These are phyloP conservation scores for Scheffersomyces parashehatae DNA, from an alignment of 1,139 yeast species.

Conservation along the genomic window DNA sequence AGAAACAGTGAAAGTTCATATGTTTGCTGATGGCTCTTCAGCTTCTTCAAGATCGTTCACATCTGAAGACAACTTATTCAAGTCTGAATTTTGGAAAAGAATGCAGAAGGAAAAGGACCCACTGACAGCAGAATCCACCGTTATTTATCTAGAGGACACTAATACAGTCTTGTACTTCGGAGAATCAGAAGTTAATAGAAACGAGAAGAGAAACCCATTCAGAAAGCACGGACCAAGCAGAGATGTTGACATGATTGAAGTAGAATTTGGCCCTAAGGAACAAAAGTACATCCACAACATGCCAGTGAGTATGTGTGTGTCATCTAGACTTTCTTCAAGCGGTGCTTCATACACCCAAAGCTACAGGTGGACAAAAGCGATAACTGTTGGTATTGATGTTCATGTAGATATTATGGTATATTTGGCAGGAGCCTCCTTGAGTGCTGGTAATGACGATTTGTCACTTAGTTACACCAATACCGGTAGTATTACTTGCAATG, in stretches of 20 bases:
- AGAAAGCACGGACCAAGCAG: constrained; percentile 3
- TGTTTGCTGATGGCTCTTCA: not conserved
- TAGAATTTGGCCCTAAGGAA: constrained; percentile 15
- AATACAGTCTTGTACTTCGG: constrained; percentile 14
- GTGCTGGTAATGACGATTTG: constrained; percentile 11
- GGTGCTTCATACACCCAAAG: constrained; percentile 19
- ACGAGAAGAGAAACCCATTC: not conserved
- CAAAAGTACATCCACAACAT: constrained; percentile 4
- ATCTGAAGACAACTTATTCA: constrained; percentile 9
- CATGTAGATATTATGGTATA: constrained; percentile 7
- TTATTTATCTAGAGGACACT: constrained; percentile 13
- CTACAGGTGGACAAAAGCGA: constrained; percentile 9
- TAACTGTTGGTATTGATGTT: constrained; percentile 9
- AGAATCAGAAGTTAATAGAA: constrained; percentile 7
- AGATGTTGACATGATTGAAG: constrained; percentile 17
- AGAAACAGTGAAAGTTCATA: not conserved
- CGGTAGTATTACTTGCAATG: constrained; percentile 17
- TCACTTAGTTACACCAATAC: constrained; percentile 10
- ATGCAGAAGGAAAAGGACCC: constrained; percentile 12
- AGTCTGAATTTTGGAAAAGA: constrained; percentile 18
- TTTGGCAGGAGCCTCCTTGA: constrained; percentile 11
- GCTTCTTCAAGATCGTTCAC: constrained; percentile 5
- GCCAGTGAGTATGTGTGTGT: constrained; percentile 20
- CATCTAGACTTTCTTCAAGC: constrained; percentile 17
- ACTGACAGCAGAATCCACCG: constrained; percentile 12